These are phyloP conservation scores for Nicotiana attenuata DNA, from an alignment of 257 asterid species.

Conservation along the genomic window DNA sequence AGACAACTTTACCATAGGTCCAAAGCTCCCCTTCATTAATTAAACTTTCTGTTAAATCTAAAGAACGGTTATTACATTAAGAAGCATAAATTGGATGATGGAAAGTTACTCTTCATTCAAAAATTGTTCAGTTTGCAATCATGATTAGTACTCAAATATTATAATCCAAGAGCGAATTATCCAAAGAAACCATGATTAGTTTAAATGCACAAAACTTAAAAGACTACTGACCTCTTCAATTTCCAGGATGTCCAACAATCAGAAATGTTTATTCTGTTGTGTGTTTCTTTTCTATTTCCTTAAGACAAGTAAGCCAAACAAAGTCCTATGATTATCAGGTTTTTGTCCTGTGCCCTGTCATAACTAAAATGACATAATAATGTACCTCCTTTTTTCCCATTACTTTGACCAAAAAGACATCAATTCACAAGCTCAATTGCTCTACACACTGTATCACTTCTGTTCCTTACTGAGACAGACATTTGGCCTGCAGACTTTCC, in stretches of 20 bases:
- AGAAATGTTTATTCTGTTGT: not conserved
- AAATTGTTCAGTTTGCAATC: not conserved
- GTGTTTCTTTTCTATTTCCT: not conserved
- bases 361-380: not conserved
- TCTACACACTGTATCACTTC: not conserved
- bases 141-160: not conserved
- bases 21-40: no score
- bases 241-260: not conserved
- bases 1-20: no score
- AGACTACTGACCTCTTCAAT: not conserved
- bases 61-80: not conserved
- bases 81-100: not conserved
- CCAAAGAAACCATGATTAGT: no score
- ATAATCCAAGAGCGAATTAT: no score
- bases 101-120: not conserved
- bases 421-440: not conserved
- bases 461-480: not conserved
- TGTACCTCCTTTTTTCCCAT: not conserved
- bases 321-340: not conserved
- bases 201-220: no score
- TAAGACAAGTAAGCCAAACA: not conserved
- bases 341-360: not conserved
- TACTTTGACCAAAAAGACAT: not conserved
- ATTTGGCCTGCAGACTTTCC: conserved; percentile 8
- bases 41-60: not conserved